Base-by-base conservation (phyloP, 31 red algal species). In the Bonnemaisonia californica region DNA sequence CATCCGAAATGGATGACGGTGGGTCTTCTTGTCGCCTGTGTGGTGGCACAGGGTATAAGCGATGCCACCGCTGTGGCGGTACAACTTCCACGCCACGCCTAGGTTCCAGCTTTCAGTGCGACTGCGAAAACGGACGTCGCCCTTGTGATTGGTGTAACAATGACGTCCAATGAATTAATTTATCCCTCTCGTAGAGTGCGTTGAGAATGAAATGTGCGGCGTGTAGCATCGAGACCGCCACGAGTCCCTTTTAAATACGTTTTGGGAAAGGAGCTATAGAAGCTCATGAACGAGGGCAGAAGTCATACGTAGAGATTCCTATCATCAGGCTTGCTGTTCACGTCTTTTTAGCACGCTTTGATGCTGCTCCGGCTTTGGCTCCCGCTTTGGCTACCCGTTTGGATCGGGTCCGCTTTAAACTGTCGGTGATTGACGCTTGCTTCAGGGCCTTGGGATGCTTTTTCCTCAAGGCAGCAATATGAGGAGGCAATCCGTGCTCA, bases 41-140 rank as follows among this genome's bases (percentile, higher is more conserved):
- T 54, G 74, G 72, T 9, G 84, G 84, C 19, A 71, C 62, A 3
- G 84, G 84, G 21, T 79, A 71, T 45, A 77, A 40, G 21, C 23
- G 84, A 64, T 88, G 84, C 56, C 68, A 77, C 54, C 67, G 65
- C 34, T 88, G 84, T 62, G 84, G 84, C 37, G 84, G 84, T 28
- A 74, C 69, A 4, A 61, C 45, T 62, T 3, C 22, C 39, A 18
- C 22, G 19, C 60, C 21, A 21, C 29, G 55, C 12, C 36, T n/a
- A 33, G 8, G 4, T n/a, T 38, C 19, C 19, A 71, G 22, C 4
- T 89, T 81, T 57, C 23, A 62, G 34, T 89, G 86, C 58, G 86
- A 89, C 42, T 89, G 86, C 62, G 3, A 55, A 5, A 5, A 57
- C 27, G 86, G 86, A 34, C 66, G 63, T 28, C 56, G 86, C 12